Evolutionary conservation across 208 protist species (phyloP).

Genomic region (Herpetomonas muscarum): DNA sequence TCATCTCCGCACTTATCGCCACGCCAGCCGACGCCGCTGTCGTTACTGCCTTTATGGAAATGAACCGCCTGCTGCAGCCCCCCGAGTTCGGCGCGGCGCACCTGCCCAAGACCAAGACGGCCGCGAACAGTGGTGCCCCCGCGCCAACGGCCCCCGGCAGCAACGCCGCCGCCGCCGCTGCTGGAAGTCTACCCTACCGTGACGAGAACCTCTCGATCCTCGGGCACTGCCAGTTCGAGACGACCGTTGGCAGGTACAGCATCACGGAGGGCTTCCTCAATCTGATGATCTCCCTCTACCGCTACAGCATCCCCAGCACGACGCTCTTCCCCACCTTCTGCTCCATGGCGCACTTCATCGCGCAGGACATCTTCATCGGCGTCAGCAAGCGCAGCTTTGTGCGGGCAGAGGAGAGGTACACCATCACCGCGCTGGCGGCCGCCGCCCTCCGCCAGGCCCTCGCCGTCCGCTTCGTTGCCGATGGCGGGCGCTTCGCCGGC

Average conservation of each 20-base stretch:
- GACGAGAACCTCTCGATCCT: constrained; percentile 54
- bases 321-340: constrained; percentile 44
- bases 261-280: constrained; percentile 80
- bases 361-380: constrained; percentile 71
- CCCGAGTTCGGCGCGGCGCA: constrained; percentile 12
- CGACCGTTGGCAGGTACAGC: constrained; percentile 52
- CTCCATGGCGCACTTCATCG: constrained; percentile 64
- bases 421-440: constrained; percentile 63
- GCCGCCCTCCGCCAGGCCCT: constrained; percentile 63
- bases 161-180: neutral
- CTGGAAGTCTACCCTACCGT: neutral
- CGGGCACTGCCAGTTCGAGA: constrained; percentile 78
- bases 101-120: neutral
- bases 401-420: constrained; percentile 51
- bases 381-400: constrained; percentile 54
- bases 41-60: constrained; percentile 62
- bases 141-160: neutral
- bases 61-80: constrained; percentile 44
- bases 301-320: constrained; percentile 42
- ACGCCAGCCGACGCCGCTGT: constrained; percentile 44
- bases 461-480: constrained; percentile 34
- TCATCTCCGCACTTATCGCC: constrained; percentile 66
- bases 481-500: neutral
- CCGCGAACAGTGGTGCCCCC: neutral
- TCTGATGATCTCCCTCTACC: constrained; percentile 69